phyloP scores from a whole-genome alignment of 805 yeast genomes.

The Candida arabinofermentans region DNA sequence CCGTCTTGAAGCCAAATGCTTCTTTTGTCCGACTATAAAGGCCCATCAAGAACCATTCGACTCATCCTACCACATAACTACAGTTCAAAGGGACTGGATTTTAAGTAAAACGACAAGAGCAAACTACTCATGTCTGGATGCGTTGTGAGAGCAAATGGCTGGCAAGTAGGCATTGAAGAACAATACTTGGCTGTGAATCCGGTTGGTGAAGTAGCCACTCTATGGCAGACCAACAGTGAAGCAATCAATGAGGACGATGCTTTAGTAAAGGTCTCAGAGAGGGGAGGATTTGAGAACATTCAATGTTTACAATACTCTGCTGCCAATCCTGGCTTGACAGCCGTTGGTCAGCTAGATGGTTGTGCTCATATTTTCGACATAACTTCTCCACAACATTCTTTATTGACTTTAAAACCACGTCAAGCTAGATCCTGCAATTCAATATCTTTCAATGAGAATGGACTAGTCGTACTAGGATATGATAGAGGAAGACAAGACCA shows the following conservation, averaged over 20 bases:
- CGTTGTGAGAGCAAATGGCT: conserved; percentile 52
- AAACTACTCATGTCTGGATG: conserved; percentile 51
- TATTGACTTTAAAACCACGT: conserved; percentile 49
- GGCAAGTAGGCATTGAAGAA: conserved; percentile 57
- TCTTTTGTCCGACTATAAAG: too few relatives aligned
- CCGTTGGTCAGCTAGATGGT: conserved; percentile 76
- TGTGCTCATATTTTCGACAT: conserved; percentile 60
- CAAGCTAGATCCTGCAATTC: conserved; percentile 75
- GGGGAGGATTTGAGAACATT: conserved; percentile 63
- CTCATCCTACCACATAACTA: too few relatives aligned
- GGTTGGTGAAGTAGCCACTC: conserved; percentile 71
- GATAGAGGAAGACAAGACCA: conserved; percentile 76
- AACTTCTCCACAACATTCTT: conserved; percentile 30
- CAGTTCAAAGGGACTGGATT: too few relatives aligned
- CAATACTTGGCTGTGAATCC: conserved; percentile 68
- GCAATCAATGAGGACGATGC: conserved; percentile 42
- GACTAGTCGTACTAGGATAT: conserved; percentile 70
- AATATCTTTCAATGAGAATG: conserved; percentile 60
- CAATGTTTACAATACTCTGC: conserved; percentile 65
- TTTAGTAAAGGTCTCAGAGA: conserved; percentile 46
- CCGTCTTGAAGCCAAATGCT: too few relatives aligned
- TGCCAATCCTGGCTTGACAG: conserved; percentile 52
- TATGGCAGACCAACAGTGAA: conserved; percentile 51
- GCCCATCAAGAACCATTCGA: too few relatives aligned
- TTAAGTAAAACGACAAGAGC: neutral